Evolutionary conservation across 2,329 filamentous ascomycete species (phyloP).

Genomic region (Emmonsia crescens): DNA sequence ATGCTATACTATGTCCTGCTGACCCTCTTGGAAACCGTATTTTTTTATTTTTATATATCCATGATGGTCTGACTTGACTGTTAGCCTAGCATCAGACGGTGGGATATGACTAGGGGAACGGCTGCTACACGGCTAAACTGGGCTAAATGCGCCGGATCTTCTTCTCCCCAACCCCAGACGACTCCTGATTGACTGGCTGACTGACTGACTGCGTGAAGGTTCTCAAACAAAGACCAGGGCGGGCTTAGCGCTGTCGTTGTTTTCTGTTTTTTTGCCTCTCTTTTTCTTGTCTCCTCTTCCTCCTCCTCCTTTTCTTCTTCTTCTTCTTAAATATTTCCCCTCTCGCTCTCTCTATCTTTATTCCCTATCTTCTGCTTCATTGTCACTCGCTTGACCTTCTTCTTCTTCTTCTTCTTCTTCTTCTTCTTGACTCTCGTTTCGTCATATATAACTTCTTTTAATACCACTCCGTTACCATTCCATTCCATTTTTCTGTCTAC

Average conservation of each 20-base stretch:
- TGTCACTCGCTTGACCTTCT: slow-evolving; percentile 1
- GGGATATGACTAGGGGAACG: too few species aligned
- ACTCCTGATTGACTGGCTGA: too few species aligned
- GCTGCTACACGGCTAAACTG: too few species aligned
- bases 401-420: neutral
- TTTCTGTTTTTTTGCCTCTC: neutral
- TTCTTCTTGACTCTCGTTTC: neutral
- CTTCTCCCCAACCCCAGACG: too few species aligned
- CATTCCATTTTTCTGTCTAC: neutral
- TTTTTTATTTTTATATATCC: too few species aligned
- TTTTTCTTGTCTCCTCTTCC: neutral
- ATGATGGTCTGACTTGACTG: too few species aligned
- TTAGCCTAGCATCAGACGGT: too few species aligned
- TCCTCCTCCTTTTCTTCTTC: neutral
- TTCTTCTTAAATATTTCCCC: neutral
- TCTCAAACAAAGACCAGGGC: too few species aligned
- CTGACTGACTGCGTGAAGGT: too few species aligned
- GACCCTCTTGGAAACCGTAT: too few species aligned
- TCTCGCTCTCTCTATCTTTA: neutral
- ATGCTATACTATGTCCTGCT: too few species aligned
- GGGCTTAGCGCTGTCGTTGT: neutral
- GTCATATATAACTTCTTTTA: neutral
- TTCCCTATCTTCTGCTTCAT: neutral
- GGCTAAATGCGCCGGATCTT: too few species aligned
- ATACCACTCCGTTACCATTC: neutral